phyloP scores from a whole-genome alignment of 257 asterid species.

The Scutellaria baicalensis region DNA sequence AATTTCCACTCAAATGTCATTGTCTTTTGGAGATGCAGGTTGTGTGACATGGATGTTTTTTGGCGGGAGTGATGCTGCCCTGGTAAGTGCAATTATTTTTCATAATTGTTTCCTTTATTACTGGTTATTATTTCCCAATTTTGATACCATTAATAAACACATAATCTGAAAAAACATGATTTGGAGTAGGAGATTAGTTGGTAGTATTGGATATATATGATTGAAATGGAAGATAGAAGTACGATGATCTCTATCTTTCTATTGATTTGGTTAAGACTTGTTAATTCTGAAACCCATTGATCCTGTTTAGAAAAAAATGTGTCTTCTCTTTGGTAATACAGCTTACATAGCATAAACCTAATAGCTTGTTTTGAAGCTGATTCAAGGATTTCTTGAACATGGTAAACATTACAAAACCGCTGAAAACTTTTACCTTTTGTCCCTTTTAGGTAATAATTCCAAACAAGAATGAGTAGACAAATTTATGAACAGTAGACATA shows the following conservation, averaged over 20 bases:
- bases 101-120: neutral
- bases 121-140: neutral
- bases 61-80: constrained; percentile 70
- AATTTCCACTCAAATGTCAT: neutral
- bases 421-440: neutral
- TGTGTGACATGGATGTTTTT: constrained; percentile 66
- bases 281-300: too few species aligned
- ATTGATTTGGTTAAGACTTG: neutral
- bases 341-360: neutral
- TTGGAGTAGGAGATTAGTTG: too few species aligned
- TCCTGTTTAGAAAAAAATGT: too few species aligned
- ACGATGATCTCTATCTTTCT: neutral
- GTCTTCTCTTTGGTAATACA: neutral
- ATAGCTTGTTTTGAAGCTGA: too few species aligned
- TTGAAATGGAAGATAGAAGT: too few species aligned
- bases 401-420: neutral
- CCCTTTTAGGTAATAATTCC: neutral
- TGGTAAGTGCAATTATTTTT: constrained; percentile 29
- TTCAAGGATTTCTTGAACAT: neutral
- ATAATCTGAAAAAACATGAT: too few species aligned
- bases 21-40: constrained; percentile 27
- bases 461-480: neutral
- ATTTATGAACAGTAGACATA: neutral
- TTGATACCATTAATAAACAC: neutral
- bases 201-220: too few species aligned